Evolutionary conservation across 345 rosid genomes (phyloP), one percentile per base, ranked within the genome.

Genomic region (Citrus unshiu): DNA sequence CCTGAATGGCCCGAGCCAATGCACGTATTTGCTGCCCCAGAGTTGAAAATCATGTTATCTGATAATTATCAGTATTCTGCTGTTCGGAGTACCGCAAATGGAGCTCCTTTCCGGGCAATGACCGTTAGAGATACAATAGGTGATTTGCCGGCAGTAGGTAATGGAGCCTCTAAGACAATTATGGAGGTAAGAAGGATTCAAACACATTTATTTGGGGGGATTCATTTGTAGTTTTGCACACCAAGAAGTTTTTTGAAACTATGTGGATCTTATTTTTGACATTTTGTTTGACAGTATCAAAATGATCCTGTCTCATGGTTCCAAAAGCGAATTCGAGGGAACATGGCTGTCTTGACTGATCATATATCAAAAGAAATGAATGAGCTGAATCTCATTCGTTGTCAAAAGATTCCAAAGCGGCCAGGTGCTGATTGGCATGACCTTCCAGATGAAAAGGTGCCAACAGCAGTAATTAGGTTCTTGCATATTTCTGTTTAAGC

Each of bases 1-100:
- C 99, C 99, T 9, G 98, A 95, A 77, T 95, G 99, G 98, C 99
- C 99, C 12, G 99, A 95, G 81, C 98, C 99, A 39, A 93, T 95
- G 98, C 94, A 93, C 75, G 98, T 95, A 37, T 95, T 95, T 82
- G 80, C 85, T 66, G 90, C 64, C 43, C 90, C 97, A 0, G 87
- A 89, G 83, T 73, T 93, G 81, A 95, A 88, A 76, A 82, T 95
- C 71, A 25, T 86, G 0, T 74, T 93, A 75, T 82, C 98, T 3
- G 72, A 59, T 32, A 86, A 88, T 73, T 71, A 74, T 51, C 86
- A 80, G 9, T 86, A 88, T 78, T 86, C 90, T 71, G 93, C 93
- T 35, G 91, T 72, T 73, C 78, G 80, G 57, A 90, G 93, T 78
- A 88, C 91, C 4, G 81, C 88, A 21, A 75, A 27, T 82, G 93